Evolutionary conservation across 306 rosid species (phyloP).

Genomic region (cucumber (Cucumis sativus)): Cucumber_9930_V3 NC_026658.2:23320501-23321000

Average conservation of each 20-base stretch:
- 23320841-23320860: too few species aligned
- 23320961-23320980: too few species aligned
- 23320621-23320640: background rate
- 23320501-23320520: background rate
- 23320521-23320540: background rate
- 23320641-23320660: background rate
- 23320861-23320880: too few species aligned
- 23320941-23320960: too few species aligned
- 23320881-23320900: too few species aligned
- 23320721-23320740: background rate
- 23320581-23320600: background rate
- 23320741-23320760: background rate
- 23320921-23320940: too few species aligned
- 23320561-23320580: background rate
- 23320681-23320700: background rate
- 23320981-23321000: too few species aligned
- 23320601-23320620: slow-evolving; percentile 7
- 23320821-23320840: too few species aligned
- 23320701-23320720: background rate
- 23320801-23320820: too few species aligned
- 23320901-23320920: too few species aligned
- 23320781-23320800: too few species aligned
- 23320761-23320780: too few species aligned
- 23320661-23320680: background rate
- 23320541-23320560: slow-evolving; percentile 10